Percentiles rank a stretch among this genome's conserved stretches.
Conservation (phyloP, 805 yeast species). For the Yarrowia keelungensis region DNA sequence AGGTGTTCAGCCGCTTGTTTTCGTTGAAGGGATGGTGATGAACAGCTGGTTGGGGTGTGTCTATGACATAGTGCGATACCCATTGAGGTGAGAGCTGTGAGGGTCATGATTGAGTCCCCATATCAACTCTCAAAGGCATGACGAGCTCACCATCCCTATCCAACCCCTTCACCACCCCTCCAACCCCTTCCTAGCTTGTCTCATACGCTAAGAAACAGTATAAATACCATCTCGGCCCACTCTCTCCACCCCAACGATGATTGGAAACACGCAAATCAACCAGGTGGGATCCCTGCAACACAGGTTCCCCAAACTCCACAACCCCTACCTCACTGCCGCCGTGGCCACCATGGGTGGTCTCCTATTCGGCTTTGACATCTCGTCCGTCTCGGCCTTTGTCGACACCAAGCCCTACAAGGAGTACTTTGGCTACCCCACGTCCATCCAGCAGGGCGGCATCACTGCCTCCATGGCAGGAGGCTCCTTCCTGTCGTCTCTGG, state of each 20-base stretch:
- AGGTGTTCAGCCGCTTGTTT: conserved; percentile 25
- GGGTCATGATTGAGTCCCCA: too few relatives aligned
- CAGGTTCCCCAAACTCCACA: conserved; percentile 51
- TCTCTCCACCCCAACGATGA: background rate
- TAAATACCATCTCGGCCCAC: conserved; percentile 1
- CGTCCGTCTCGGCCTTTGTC: conserved; percentile 77
- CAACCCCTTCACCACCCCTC: background rate
- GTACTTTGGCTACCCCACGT: conserved; percentile 62
- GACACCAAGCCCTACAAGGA: conserved; percentile 56
- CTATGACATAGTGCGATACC: background rate
- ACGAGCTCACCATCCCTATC: too few relatives aligned
- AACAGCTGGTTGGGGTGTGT: too few relatives aligned
- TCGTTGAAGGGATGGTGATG: background rate
- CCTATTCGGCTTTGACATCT: conserved; percentile 79
- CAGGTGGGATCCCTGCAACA: conserved; percentile 2
- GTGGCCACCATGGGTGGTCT: conserved; percentile 72
- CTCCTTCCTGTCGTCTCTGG: conserved; percentile 72
- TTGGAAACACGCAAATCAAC: conserved; percentile 15
- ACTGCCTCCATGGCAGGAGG: conserved; percentile 84
- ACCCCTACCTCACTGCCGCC: conserved; percentile 62
- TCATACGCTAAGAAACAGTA: conserved; percentile 7
- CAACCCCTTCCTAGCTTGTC: background rate
- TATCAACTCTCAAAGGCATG: too few relatives aligned
- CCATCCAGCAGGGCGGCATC: conserved; percentile 71
- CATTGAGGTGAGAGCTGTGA: too few relatives aligned